Conservation (phyloP, 768 basidiomycete genomes). For the Suillus brevipes region DNA sequence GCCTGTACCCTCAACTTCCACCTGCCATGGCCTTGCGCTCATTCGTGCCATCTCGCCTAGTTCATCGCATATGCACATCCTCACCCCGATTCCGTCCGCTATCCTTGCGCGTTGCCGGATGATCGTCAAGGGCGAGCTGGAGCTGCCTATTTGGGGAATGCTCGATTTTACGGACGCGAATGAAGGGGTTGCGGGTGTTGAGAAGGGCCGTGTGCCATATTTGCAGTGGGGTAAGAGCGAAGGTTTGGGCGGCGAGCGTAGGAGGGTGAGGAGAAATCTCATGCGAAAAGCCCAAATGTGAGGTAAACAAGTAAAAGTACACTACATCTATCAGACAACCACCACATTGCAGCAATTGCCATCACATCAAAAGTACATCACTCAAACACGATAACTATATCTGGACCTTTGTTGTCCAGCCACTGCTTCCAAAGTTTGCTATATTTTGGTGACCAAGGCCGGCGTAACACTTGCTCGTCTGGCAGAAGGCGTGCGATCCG, state of each 20-base stretch:
- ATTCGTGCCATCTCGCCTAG: constrained; percentile 56
- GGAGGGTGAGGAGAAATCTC: constrained; percentile 79
- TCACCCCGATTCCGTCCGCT: constrained; percentile 69
- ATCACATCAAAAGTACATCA: not conserved
- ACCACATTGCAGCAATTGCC: not conserved
- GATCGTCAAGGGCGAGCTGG: constrained; percentile 85
- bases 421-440: constrained; percentile 40
- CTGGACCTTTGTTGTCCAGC: constrained; percentile 30
- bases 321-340: not conserved
- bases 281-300: constrained; percentile 81
- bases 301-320: constrained; percentile 11
- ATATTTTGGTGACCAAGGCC: constrained; percentile 30
- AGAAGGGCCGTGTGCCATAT: constrained; percentile 67
- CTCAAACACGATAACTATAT: constrained; percentile 7
- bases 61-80: constrained; percentile 56
- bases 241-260: constrained; percentile 70
- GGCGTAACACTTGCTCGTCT: constrained; percentile 37
- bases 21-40: constrained; percentile 75
- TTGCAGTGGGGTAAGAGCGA: constrained; percentile 73
- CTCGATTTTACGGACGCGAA: constrained; percentile 61
- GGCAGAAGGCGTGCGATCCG: constrained; percentile 42
- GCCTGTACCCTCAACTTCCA: constrained; percentile 61
- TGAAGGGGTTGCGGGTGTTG: constrained; percentile 48
- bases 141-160: constrained; percentile 86
- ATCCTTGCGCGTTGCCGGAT: constrained; percentile 45